Percentiles rank a stretch among this genome's conserved stretches.
These are phyloP conservation scores for Hansenula lynferdii DNA, from an alignment of 1,139 yeast species.

Conservation along the genomic window DNA sequence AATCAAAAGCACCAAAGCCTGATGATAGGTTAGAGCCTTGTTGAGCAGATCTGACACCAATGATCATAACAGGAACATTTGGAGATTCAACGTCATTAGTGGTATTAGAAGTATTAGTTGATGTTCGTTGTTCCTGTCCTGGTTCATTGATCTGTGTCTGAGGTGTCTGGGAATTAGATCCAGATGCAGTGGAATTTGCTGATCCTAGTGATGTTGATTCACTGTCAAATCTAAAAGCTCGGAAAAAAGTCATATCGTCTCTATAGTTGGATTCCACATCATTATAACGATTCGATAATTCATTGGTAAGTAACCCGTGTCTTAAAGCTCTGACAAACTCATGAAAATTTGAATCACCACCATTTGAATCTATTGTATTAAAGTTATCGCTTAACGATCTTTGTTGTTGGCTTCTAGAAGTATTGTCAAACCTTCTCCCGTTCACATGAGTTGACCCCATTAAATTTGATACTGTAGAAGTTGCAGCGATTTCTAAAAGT, in stretches of 20 bases:
- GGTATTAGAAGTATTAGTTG: no score
- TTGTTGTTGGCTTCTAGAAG: slow-evolving; percentile 9
- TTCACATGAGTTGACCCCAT: slow-evolving; percentile 26
- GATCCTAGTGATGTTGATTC: no score
- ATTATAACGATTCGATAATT: slow-evolving; percentile 22
- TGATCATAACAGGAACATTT: slow-evolving; percentile 47
- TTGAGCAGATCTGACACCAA: slow-evolving; percentile 47
- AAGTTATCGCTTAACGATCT: not conserved
- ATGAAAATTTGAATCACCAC: slow-evolving; percentile 30
- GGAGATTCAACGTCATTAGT: slow-evolving; percentile 19
- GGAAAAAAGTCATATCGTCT: slow-evolving; percentile 37
- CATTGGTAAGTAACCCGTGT: slow-evolving; percentile 34
- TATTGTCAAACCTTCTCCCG: slow-evolving; percentile 25
- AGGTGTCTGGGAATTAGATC: no score
- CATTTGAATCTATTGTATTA: slow-evolving; percentile 2
- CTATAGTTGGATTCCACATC: slow-evolving; percentile 1
- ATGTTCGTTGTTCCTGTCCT: no score
- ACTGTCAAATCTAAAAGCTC: slow-evolving; percentile 49
- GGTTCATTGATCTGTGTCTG: no score
- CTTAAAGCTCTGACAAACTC: slow-evolving; percentile 36
- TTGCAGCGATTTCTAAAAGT: slow-evolving; percentile 40
- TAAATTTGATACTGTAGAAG: slow-evolving; percentile 38
- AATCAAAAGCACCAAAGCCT: not conserved
- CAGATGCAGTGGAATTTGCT: no score
- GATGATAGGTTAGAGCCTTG: no score